Evolutionary conservation across 2,329 filamentous ascomycete species (phyloP).

Genomic region (Exophiala calicioides): DNA sequence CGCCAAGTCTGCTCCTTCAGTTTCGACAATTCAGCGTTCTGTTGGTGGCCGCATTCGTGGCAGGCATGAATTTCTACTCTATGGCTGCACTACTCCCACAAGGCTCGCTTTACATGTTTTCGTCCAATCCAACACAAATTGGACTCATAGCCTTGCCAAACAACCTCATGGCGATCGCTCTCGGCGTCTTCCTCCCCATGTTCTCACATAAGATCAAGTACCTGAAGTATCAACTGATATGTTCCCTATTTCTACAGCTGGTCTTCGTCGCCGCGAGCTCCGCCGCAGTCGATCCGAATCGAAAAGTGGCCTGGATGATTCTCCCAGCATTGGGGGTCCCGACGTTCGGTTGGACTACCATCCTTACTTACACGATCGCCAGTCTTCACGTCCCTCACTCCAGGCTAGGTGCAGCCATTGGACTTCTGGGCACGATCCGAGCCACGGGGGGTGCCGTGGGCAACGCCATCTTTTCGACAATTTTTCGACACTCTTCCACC

Average conservation of each 20-base stretch:
- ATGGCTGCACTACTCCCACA: slow-evolving; percentile 50
- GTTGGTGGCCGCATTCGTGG: slow-evolving; percentile 9
- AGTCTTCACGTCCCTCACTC: slow-evolving; percentile 15
- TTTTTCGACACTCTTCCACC: slow-evolving; percentile 23
- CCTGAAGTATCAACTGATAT: slow-evolving; percentile 16
- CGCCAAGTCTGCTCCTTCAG: no score
- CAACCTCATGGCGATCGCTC: slow-evolving; percentile 10
- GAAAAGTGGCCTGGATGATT: slow-evolving; percentile 27
- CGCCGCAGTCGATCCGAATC: slow-evolving; percentile 11
- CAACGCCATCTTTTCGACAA: slow-evolving; percentile 32
- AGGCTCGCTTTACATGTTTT: slow-evolving; percentile 45
- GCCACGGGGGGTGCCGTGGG: slow-evolving; percentile 27
- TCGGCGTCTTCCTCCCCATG: slow-evolving; percentile 6
- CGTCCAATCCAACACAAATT: slow-evolving; percentile 40
- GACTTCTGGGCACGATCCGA: slow-evolving; percentile 20
- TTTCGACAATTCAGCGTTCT: slow-evolving; percentile 11
- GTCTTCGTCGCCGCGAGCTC: slow-evolving; percentile 29
- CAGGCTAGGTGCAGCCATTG: slow-evolving; percentile 14
- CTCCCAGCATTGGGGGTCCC: slow-evolving; percentile 28
- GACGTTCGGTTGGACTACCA: slow-evolving; percentile 13
- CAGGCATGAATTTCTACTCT: slow-evolving; percentile 48
- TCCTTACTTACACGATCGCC: slow-evolving; percentile 13
- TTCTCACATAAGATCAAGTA: slow-evolving; percentile 17
- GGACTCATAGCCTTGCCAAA: slow-evolving; percentile 41
- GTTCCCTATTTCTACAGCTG: slow-evolving; percentile 29